Evolutionary conservation across 2,329 filamentous ascomycete genomes (phyloP).

Genomic region (Aspergillus nomiae): DNA sequence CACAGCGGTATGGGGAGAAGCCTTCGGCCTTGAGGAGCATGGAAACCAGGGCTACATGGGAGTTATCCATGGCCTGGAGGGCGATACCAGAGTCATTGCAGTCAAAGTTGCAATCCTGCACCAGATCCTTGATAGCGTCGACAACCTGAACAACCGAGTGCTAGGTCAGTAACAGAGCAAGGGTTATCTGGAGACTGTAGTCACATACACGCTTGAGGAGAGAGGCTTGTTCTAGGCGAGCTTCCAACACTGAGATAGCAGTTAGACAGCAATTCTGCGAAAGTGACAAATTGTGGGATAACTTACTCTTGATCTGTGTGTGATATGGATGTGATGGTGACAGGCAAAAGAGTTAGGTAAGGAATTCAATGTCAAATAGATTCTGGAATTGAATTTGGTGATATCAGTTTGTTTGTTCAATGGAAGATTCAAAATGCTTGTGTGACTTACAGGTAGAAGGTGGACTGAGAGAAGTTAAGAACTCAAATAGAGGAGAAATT

Average conservation of each 20-base stretch:
- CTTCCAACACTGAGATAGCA: slow-evolving; percentile 75
- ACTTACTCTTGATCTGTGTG: slow-evolving; percentile 34
- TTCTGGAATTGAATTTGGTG: background rate
- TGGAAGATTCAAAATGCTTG: background rate
- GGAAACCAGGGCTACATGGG: slow-evolving; percentile 95
- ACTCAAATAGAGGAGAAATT: slow-evolving; percentile 9
- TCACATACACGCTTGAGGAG: slow-evolving; percentile 85
- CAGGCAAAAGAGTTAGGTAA: slow-evolving; percentile 10
- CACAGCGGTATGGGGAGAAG: slow-evolving; percentile 95
- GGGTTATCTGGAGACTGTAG: background rate
- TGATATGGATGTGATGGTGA: slow-evolving; percentile 17
- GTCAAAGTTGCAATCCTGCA: slow-evolving; percentile 99
- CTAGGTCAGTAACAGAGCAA: slow-evolving; percentile 9
- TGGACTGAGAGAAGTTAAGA: slow-evolving; percentile 3
- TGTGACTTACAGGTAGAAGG: slow-evolving; percentile 9
- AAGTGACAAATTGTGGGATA: slow-evolving; percentile 6
- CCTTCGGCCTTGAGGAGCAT: slow-evolving; percentile 97
- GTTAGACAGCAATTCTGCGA: slow-evolving; percentile 12
- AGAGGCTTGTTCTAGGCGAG: slow-evolving; percentile 90
- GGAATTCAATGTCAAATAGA: background rate
- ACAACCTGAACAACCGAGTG: slow-evolving; percentile 67
- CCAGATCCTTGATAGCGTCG: slow-evolving; percentile 98
- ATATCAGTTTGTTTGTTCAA: background rate
- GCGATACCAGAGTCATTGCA: slow-evolving; percentile 99
- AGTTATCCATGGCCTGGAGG: slow-evolving; percentile 99